Evolutionary conservation across 2,329 filamentous ascomycete species (phyloP), one percentile per base, ranked within the genome.

Genomic region (Cladophialophora psammophila): DNA sequence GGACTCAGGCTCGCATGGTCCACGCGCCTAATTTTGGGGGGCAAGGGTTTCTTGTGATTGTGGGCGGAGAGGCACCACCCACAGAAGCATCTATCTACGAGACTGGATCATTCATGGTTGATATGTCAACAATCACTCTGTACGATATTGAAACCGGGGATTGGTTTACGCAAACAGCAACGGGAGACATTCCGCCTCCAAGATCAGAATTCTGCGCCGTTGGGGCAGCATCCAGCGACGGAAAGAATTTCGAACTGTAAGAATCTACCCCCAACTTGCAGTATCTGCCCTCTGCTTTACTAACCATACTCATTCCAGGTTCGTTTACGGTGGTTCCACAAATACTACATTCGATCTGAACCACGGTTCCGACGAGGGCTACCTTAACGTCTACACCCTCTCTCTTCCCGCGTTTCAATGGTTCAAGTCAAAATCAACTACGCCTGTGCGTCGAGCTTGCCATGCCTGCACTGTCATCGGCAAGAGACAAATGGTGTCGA

Each of bases 171-270:
- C 70, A 72, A 58, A 65, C 54, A 38, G 66, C 70, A 8, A 71
- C 70, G 1, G 70, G 70, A 5, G 69, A 67, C n/a, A 59, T 72
- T 38, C 70, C 70, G 10, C 57, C 58, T 6, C 55, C 66, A 35
- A 56, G 70, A 26, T 57, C 57, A 3, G 60, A 65, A 18, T 71
- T 71, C 60, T 72, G 70, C 56, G 86, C 86, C 1, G 88, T 87
- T 57, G 86, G 83, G n/a, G 84, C 85, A 1, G 88, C 87, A 81
- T 82, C 87, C 0, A 72, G 80, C 8, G 87, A 89, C 71, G 79
- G 83, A 63, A 87, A 86, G 13, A 88, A 85, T 9, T 89, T 89
- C 72, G 90, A 90, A 70, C 86, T 90, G 85, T 89, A 72, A 76
- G 85, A 15, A 42, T 36, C 31, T 10, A 18, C 42, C 8, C 9